Conservation (phyloP, 176 grass and related monocot species). For the Carex scoparia region DNA sequence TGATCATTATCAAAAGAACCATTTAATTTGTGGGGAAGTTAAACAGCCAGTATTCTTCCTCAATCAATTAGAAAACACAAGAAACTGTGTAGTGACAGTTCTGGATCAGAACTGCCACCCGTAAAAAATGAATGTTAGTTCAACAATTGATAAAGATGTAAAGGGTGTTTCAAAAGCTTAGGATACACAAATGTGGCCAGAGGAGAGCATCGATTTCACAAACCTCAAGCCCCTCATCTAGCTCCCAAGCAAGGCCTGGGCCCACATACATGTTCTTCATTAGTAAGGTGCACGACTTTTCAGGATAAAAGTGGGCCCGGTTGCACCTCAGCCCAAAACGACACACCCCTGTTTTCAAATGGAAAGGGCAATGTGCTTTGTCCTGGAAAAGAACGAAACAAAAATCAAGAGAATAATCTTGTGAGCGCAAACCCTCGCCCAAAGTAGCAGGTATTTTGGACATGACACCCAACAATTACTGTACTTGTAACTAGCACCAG, state of each 20-base stretch:
- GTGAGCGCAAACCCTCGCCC: neutral
- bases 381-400: slow-evolving; percentile 52
- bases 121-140: neutral
- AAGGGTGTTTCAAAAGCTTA: neutral
- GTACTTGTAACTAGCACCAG: neutral
- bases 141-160: neutral
- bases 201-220: slow-evolving; percentile 54
- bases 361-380: slow-evolving; percentile 95
- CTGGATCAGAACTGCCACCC: neutral
- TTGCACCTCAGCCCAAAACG: slow-evolving; percentile 85
- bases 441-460: neutral
- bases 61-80: neutral
- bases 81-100: neutral
- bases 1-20: neutral
- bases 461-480: neutral
- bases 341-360: slow-evolving; percentile 85
- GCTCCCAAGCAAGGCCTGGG: slow-evolving; percentile 84
- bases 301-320: slow-evolving; percentile 92
- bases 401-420: neutral
- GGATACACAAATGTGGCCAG: slow-evolving; percentile 17
- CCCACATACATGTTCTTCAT: slow-evolving; percentile 97
- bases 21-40: neutral
- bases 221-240: slow-evolving; percentile 99
- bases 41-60: neutral
- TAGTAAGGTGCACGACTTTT: slow-evolving; percentile 86